Conservation (phyloP, 2,329 filamentous ascomycete species). For the Nannizziopsis arthrosporioides region DNA sequence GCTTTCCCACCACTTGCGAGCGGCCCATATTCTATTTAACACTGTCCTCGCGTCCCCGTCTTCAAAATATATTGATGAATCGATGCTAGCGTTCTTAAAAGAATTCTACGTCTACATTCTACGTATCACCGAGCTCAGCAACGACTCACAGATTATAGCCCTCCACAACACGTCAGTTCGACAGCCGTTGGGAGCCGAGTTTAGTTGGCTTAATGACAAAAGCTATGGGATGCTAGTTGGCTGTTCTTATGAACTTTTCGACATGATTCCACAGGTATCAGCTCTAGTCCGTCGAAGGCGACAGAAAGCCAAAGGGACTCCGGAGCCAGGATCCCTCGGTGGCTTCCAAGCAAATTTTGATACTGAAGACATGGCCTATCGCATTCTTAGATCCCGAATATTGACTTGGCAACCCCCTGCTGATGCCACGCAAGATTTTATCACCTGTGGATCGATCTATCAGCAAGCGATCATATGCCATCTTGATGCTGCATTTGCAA, state of each 20-base stretch:
- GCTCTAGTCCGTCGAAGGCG: constrained; percentile 8
- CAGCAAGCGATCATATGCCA: constrained; percentile 11
- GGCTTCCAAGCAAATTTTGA: not conserved
- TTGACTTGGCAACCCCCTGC: constrained; percentile 7
- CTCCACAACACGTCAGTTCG: constrained; percentile 1
- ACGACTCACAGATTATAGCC: constrained; percentile 4
- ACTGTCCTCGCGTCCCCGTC: constrained; percentile 5
- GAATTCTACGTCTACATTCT: constrained; percentile 12
- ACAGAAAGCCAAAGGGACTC: not conserved
- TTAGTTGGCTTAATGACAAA: constrained; percentile 9
- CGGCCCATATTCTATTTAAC: constrained; percentile 10
- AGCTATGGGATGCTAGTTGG: constrained; percentile 12
- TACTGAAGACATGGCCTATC: constrained; percentile 9
- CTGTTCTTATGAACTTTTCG: constrained; percentile 11
- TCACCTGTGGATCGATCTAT: constrained; percentile 9
- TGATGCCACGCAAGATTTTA: constrained; percentile 7
- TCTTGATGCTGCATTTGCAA: constrained; percentile 7
- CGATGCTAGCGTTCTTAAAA: constrained; percentile 11
- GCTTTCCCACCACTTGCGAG: constrained; percentile 11
- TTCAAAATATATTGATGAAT: constrained; percentile 7
- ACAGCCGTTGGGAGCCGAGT: not conserved
- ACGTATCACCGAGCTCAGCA: constrained; percentile 11
- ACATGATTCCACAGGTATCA: constrained; percentile 12
- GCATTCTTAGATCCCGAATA: constrained; percentile 1
- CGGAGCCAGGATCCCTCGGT: not conserved